Conservation (phyloP, 768 basidiomycete species). For the Russula compacta region DNA sequence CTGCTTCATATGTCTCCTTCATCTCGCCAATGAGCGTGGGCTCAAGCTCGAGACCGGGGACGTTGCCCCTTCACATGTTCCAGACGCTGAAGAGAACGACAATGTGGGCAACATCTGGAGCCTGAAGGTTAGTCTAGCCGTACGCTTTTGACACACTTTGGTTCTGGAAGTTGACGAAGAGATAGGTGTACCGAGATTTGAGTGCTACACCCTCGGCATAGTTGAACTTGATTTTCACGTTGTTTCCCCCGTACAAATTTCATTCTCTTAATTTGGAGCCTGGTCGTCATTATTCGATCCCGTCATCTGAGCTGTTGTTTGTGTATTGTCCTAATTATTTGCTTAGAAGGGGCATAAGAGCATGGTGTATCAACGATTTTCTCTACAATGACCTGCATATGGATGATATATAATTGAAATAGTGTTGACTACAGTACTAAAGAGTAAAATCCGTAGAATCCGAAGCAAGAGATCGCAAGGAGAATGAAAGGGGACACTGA, state of each 20-base stretch:
- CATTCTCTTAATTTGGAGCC: background rate
- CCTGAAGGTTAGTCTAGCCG: constrained; percentile 48
- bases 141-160: background rate
- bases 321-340: background rate
- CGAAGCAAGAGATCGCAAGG: background rate
- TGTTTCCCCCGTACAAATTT: background rate
- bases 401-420: background rate
- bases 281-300: background rate
- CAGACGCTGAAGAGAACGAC: constrained; percentile 32
- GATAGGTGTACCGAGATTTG: constrained; percentile 40
- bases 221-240: background rate
- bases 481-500: background rate
- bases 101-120: constrained; percentile 67
- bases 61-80: constrained; percentile 28
- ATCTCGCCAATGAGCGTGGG: constrained; percentile 95
- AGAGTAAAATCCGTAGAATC: background rate
- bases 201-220: constrained; percentile 26
- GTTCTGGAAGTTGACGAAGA: background rate
- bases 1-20: constrained; percentile 97
- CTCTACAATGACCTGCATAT: background rate
- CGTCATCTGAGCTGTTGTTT: background rate
- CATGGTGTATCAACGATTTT: constrained; percentile 7
- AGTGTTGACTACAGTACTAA: no score
- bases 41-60: constrained; percentile 61
- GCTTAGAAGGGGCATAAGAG: background rate